Conservation (phyloP, 1,284 basidiomycete species). For the Pascua guehoae region DNA sequence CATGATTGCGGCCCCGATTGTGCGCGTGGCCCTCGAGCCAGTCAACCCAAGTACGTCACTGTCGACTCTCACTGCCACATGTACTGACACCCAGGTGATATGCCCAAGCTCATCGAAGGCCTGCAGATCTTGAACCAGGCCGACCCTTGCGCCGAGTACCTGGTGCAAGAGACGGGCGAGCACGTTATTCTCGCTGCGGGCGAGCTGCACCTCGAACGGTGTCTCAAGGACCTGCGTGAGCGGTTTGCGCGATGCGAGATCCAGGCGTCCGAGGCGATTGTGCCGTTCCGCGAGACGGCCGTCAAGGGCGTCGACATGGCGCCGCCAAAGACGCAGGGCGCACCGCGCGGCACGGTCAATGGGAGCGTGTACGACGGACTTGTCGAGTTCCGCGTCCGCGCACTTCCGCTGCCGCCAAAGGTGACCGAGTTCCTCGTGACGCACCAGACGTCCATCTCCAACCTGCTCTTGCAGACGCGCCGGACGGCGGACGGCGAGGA, state of each 20-base stretch:
- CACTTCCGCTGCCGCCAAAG: constrained; percentile 67
- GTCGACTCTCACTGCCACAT: not conserved
- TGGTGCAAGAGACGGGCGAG: constrained; percentile 95
- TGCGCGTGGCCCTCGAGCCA: constrained; percentile 92
- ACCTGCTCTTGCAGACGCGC: constrained; percentile 41
- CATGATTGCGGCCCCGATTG: constrained; percentile 77
- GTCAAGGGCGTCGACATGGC: constrained; percentile 82
- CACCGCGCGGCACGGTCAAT: constrained; percentile 72
- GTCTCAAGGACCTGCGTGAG: constrained; percentile 90
- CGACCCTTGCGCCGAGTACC: constrained; percentile 95
- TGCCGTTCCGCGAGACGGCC: constrained; percentile 95
- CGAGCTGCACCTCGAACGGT: constrained; percentile 95
- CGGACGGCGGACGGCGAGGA: constrained; percentile 19
- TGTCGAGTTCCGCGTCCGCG: constrained; percentile 79
- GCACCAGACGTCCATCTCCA: constrained; percentile 54
- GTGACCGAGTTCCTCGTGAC: constrained; percentile 72
- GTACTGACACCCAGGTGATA: constrained; percentile 61
- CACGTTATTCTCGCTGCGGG: constrained; percentile 96
- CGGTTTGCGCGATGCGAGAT: constrained; percentile 91
- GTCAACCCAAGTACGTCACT: constrained; percentile 58
- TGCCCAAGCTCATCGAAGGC: constrained; percentile 85
- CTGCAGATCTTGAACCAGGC: constrained; percentile 88
- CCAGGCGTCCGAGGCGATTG: constrained; percentile 89
- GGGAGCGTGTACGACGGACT: constrained; percentile 66
- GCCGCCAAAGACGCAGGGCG: constrained; percentile 69